Base-by-base conservation (phyloP, 2,329 filamentous ascomycete genomes). In the Catunica adiposa region DNA sequence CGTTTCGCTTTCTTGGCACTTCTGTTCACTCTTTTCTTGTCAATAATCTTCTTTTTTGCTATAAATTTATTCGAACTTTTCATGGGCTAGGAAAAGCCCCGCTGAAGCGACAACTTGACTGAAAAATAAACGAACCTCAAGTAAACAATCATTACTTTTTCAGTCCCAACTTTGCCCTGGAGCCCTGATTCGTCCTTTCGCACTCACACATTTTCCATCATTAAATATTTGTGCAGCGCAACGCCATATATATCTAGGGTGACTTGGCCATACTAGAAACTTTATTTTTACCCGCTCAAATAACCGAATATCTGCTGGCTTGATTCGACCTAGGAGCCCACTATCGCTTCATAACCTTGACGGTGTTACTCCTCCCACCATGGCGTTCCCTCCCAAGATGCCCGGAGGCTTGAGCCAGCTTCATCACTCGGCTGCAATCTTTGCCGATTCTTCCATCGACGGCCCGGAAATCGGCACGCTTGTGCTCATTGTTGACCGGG, bases 401-500 rank as follows among this genome's bases (percentile, higher is more conserved):
- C 56, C 69, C 56, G 75, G 78, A 63, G 68, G 75, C 54, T 70
- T 81, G 64, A 79, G 77, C 66, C 75, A 75, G 62, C 79, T 80
- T 17, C 56, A 58, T 65, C 89, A 96, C 71, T 88, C 89, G 25
- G 85, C 90, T 3, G 90, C 90, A 65, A 95, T 96, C 67, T 96
- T 86, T 70, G 86, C 89, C 52, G 89, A 96, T 70, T 89, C 94
- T 83, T 86, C 83, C 20, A 79, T 94, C 57, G 90, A 97, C 67
- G 92, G 92, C 1, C 90, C 92, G 2, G 77, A 86, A 59, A 96
- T 98, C 64, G 92, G 92, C 62, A 97, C 89, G 1, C 74, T 98
- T 62, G 88, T 98, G 50, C 78, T 89, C 57, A 83, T 98, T 63
- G 80, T 97, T 64, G 92, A 98, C 71, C 80, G 89, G 62, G 92